Base-by-base conservation (phyloP, 2,329 filamentous ascomycete genomes). In the Fusarium albosuccineum region DNA sequence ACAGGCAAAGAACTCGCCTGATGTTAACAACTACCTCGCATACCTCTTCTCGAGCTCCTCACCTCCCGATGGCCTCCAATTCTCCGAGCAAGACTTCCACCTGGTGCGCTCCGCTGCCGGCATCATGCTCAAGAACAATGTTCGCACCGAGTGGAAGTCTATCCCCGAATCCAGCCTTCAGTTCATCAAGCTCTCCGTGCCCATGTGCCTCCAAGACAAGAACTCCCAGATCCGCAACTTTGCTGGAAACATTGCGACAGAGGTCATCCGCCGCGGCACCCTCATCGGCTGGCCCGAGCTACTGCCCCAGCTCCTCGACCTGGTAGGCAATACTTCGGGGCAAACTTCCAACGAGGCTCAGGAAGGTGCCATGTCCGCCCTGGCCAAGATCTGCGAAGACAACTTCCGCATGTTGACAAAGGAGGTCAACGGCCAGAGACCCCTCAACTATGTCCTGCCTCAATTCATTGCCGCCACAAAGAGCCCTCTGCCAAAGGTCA, bases 311-410 rank as follows among this genome's bases (percentile, higher is more conserved):
- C 85, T 99, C 17, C 81, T 98, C 68, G 85, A 88, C 57, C 85
- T 97, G 78, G 88, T 97, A 64, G 87, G 87, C 68, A 97, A 97
- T 78, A 81, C 89, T 57, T 84, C 82, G 45, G 91, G 92, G 40
- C 88, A 91, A 66, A 83, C 89, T 22, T 83, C 92, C 7, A 82
- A 86, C 42, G 87, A 92, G 74, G 90, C 91, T 11, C 94, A 97
- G 76, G 95, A 99, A 78, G 94, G 94, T 64, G 94, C 93, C 71
- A 97, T 98, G 92, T 89, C 92, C 49, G 94, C 96, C 48, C 85
- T 99, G 79, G 84, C 91, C 77, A 98, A 98, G 83, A 94, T 99
- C 64, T 99, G 96, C 80, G 96, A 99, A 80, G 96, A 99, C 81
- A 97, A 97, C 81, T 90, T 89, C 74, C 93, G 92, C 76, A 85